Base-by-base conservation (phyloP, 1,284 basidiomycete species). In the Naganishia sp. region DNA sequence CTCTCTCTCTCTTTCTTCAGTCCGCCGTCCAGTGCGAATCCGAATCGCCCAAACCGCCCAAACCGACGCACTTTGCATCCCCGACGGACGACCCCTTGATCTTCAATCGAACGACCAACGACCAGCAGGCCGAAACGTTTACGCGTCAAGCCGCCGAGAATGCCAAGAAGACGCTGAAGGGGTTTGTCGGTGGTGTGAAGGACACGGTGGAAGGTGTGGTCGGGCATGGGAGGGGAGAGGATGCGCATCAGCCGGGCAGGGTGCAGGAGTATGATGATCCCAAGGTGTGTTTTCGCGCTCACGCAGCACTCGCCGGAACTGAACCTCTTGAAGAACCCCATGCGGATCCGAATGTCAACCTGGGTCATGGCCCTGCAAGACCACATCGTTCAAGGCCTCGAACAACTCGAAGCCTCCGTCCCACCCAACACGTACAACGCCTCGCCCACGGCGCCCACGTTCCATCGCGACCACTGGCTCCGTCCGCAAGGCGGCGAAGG, bases 401-500 rank as follows among this genome's bases (percentile, higher is more conserved):
- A 96, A 77, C 77, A 82, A 13, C 85, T 96, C 72, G 95, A 98
- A 75, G 85, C 87, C 5, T 76, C 80, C 49, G 84, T 87, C 2
- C 84, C 86, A 18, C 72, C 75, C 15, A 72, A 72, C 64, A 69
- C 60, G 23, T 69, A 72, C 60, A 69, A 67, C 39, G 36, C 67
- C 7, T 67, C 67, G 23, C 60, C 68, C 36, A 18, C 68, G 33
- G 73, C 77, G 6, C 72, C 79, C 15, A 81, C 81, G 60, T 98
- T 98, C 84, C 86, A 90, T 71, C 88, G 90, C 54, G 95, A 98
- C 79, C 83, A 86, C 43, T 95, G 95, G 94, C 78, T 87, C 57
- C 86, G 95, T 57, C 79, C 88, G 21, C 73, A 76, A 59, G 84
- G 92, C 70, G 94, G 94, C 1, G 85, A 86, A 65, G 95, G 95